Evolutionary conservation across 2,329 filamentous ascomycete species (phyloP), one percentile per base, ranked within the genome.

Genomic region (Ophiognomonia clavigignenti-juglandacearum): DNA sequence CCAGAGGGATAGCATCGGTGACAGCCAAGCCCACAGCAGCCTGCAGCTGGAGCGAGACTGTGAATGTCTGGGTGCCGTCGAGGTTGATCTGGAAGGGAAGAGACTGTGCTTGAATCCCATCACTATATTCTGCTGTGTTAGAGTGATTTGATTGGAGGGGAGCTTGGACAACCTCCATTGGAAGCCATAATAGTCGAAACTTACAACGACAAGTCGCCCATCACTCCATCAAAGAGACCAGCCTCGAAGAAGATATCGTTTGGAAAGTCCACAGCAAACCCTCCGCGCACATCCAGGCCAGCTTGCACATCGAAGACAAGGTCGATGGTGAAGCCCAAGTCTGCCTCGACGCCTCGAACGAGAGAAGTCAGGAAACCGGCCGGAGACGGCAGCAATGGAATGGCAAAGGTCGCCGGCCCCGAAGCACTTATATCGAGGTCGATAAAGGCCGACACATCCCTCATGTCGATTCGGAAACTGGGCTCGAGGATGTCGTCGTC

Each of bases 201-300:
- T 38, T 37, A 49, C 42, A 49, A 41, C n/a, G 31, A 36, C 14
- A 19, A 6, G 11, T 45, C 27, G 10, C 24, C 22, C 29, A 49
- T 13, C 9, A 16, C 29, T 6, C 47, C 42, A 11, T 49, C 26
- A 3, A 32, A 9, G 19, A 49, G 13, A 14, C 37, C 34, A 7
- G 47, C 42, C 23, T 49, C 42, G 13, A 49, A 49, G 23, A 49
- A 49, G 6, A 35, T 37, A 32, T 45, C 37, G 5, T 48, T 40
- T 1, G 42, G 47, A 6, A 49, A 39, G 18, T 37, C 23, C 8
- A 49, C 24, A 34, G 32, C 39, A 31, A 49, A 49, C 8, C 47
- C 47, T 19, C 42, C 42, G 19, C 41, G 42, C 6, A 49, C 23
- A 24, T 49, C 42, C 8, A 49, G 18, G 2, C 29, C 27, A 4